phyloP scores from a whole-genome alignment of 768 basidiomycete genomes.

The Exidia glandulosa region DNA sequence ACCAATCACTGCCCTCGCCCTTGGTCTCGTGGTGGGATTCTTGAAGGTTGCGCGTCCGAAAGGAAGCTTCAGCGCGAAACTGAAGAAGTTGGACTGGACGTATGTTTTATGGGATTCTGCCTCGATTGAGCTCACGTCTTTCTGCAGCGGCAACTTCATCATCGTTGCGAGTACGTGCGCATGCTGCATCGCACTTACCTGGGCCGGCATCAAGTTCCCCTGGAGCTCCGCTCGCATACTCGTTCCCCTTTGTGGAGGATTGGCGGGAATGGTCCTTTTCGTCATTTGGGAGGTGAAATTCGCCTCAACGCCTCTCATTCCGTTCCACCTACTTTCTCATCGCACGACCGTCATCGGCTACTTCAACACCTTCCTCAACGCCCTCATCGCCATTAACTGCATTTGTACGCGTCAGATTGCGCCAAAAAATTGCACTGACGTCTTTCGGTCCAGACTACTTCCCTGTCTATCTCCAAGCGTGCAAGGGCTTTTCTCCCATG shows the following conservation, averaged over 20 bases:
- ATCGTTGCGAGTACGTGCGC: constrained; percentile 21
- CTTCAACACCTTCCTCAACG: background rate
- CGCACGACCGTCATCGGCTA: background rate
- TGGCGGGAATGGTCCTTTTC: constrained; percentile 25
- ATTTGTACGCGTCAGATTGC: too few relatives aligned
- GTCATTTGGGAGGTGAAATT: constrained; percentile 25
- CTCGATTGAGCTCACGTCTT: constrained; percentile 14
- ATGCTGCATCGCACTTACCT: constrained; percentile 23
- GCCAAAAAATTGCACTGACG: too few relatives aligned
- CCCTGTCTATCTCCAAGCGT: constrained; percentile 23
- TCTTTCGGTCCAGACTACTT: constrained; percentile 11
- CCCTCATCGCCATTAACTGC: background rate
- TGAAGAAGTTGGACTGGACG: constrained; percentile 21
- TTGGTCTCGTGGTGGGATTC: constrained; percentile 10
- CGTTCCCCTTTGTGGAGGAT: constrained; percentile 29
- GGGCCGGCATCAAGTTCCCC: constrained; percentile 31
- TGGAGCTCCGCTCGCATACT: constrained; percentile 32
- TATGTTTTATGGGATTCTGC: constrained; percentile 14
- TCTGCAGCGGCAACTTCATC: constrained; percentile 24
- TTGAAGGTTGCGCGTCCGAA: constrained; percentile 11
- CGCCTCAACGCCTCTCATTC: constrained; percentile 12
- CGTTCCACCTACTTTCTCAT: background rate
- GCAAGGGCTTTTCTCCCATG: constrained; percentile 19
- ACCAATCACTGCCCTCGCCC: constrained; percentile 14
- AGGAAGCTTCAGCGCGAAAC: constrained; percentile 11